Evolutionary conservation across 1,284 basidiomycete species (phyloP), one percentile per base, ranked within the genome.

Genomic region (Somion occarium): DNA sequence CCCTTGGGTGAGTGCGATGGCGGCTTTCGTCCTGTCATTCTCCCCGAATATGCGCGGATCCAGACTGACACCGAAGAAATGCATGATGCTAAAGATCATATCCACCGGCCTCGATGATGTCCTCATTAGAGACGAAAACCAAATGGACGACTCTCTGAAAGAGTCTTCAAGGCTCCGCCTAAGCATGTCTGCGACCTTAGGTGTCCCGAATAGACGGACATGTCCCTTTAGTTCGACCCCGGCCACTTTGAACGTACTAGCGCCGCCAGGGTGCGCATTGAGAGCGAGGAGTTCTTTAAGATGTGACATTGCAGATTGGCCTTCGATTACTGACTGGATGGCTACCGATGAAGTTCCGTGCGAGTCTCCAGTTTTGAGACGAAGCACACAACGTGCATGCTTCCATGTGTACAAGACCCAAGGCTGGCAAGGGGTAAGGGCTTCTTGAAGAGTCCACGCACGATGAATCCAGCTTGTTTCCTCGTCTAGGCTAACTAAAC

Each of bases 31-130:
- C 13, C 61, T 46, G 48, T 64, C 63, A 42, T 61, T 24, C 30
- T 53, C 30, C 45, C 44, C 20, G 46, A 61, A 64, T n/a, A 15
- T 19, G 3, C 27, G 13, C 2, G 55, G 38, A 24, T 62, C 54
- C 13, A 64, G 60, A 2, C 46, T 52, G 27, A 64, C 61, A 46
- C 55, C 63, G 47, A 65, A 62, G 3, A 64, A 53, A 19, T 59
- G 61, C 63, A 63, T 63, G 53, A 65, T 64, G 53, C 61, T 63
- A 51, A 63, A 58, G n/a, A 62, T 55, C 62, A 60, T 63, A 49
- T 64, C 63, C 24, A 63, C 59, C 12, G 60, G 59, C 46, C 56
- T 56, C 3, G 63, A 62, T 1, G 64, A 61, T 39, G 63, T 61
- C 27, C 60, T 55, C 57, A 61, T 57, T 27, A 59, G 46, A 7